Evolutionary conservation across 2,329 filamentous ascomycete species (phyloP).

Genomic region (Biscogniauxia mediterranea): DNA sequence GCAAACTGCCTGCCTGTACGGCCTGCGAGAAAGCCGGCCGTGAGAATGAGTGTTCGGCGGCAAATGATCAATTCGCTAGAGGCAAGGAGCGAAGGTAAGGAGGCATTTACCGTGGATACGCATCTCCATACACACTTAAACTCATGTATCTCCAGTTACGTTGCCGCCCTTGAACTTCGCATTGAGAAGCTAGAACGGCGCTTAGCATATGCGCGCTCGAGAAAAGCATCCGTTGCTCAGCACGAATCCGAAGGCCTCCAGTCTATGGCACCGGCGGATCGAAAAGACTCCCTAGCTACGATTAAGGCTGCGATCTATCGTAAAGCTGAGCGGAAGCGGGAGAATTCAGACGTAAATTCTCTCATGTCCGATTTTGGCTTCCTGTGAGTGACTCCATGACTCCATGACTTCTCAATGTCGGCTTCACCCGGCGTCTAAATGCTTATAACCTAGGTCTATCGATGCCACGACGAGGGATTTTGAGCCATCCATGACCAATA

Average conservation of each 20-base stretch:
- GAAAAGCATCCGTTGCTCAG: slow-evolving; percentile 68
- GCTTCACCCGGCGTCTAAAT: slow-evolving; percentile 4
- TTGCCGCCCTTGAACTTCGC: slow-evolving; percentile 87
- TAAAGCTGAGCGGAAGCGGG: slow-evolving; percentile 62
- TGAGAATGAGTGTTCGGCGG: slow-evolving; percentile 83
- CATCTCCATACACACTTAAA: background rate
- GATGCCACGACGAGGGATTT: slow-evolving; percentile 95
- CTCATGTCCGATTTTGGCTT: slow-evolving; percentile 93
- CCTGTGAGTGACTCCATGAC: slow-evolving; percentile 63
- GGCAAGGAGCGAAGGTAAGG: slow-evolving; percentile 84
- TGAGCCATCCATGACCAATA: slow-evolving; percentile 80
- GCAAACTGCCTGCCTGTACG: slow-evolving; percentile 90
- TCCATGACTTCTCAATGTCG: background rate
- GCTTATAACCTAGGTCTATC: slow-evolving; percentile 62
- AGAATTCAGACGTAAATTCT: slow-evolving; percentile 86
- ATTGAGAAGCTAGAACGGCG: slow-evolving; percentile 84
- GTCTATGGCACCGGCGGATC: slow-evolving; percentile 45
- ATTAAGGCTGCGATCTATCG: slow-evolving; percentile 63
- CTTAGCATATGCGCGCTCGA: slow-evolving; percentile 66
- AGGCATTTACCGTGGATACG: slow-evolving; percentile 10
- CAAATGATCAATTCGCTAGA: slow-evolving; percentile 91
- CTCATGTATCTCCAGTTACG: slow-evolving; percentile 59
- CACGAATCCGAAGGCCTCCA: slow-evolving; percentile 55
- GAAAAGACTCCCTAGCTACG: slow-evolving; percentile 61
- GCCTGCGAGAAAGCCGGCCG: slow-evolving; percentile 91